Base-by-base conservation (phyloP, 108 stramenopile species). In the Skeletonema menzelii region DNA sequence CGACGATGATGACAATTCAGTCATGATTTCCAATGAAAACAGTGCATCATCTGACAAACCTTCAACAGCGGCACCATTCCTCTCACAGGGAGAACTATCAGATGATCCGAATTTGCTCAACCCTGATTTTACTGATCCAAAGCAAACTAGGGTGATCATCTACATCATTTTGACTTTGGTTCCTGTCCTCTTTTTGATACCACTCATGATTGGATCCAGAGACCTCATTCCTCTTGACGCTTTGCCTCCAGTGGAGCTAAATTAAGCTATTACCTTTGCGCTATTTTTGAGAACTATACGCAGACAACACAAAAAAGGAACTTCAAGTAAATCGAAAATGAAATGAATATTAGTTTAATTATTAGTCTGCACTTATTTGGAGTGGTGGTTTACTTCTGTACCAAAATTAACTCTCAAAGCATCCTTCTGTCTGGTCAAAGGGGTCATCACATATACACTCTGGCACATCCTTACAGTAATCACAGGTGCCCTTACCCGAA, bases 121-220 rank as follows among this genome's bases (percentile, higher is more conserved):
- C 27, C 85, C 87, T 24, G 91, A 95, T 65, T 82, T 91, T 24
- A 84, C 76, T 8, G 94, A 95, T 73, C 87, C 91, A 30, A 95
- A 95, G 56, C 91, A 95, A 77, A 80, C 89, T 13, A 75, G 94
- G 17, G 94, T 95, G 14, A 89, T 92, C 28, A 82, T 92, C 56
- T 95, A 95, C 73, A 95, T 91, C 22, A 89, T 95, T 27, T 64
- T 95, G 27, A 92, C 94, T 4, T 66, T 95, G 53, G 65, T 95
- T 3, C 94, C 94, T 4, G 87, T 95, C 56, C 69, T 95, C 22
- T 95, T 95, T 68, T 77, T 95, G 82, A 82, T 95, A 35, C 94
- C 94, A 4, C 56, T 95, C n/a, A 95, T 95, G 91, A 85, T 95
- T 65, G 92, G 90, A 37, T 89, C 88, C 40, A 78, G 94, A 67